Conservation (phyloP, 2,329 filamentous ascomycete species). For the Xylaria sp. region DNA sequence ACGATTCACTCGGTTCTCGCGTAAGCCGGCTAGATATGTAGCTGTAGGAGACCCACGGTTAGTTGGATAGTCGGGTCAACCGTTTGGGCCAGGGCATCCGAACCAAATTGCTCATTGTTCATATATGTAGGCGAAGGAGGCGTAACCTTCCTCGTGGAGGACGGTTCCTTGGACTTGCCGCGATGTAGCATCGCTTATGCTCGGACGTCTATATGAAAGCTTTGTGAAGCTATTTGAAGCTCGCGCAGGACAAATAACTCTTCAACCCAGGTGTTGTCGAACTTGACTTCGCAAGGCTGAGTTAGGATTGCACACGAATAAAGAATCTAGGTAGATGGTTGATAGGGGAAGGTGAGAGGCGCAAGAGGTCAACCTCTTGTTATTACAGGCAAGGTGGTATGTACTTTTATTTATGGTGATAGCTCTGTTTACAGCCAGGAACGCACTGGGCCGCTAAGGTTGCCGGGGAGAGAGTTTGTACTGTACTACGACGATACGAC, state of each 20-base stretch:
- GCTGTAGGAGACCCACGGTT: constrained; percentile 31
- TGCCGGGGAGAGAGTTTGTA: constrained; percentile 26
- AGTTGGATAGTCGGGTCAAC: constrained; percentile 28
- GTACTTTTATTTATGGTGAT: constrained; percentile 21
- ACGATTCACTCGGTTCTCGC: constrained; percentile 72
- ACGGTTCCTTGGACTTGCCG: constrained; percentile 49
- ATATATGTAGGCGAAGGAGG: constrained; percentile 72
- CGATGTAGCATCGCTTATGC: constrained; percentile 41
- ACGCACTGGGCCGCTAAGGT: constrained; percentile 14
- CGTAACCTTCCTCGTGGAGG: constrained; percentile 61
- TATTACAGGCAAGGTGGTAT: not conserved
- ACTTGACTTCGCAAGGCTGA: not conserved
- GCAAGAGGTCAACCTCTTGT: constrained; percentile 4
- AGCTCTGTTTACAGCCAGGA: constrained; percentile 27
- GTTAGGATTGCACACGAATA: not conserved
- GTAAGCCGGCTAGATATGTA: constrained; percentile 75
- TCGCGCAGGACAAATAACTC: not conserved
- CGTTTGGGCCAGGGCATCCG: constrained; percentile 40
- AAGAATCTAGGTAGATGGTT: not conserved
- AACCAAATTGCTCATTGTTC: constrained; percentile 75
- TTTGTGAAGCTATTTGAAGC: not conserved
- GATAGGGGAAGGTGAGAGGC: not conserved
- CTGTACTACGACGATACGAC: not conserved
- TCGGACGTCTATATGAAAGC: constrained; percentile 5
- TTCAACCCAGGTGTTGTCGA: constrained; percentile 13